These are phyloP conservation scores for Phlebiopsis gigantea DNA, from an alignment of 768 basidiomycete genomes.

Conservation along the genomic window DNA sequence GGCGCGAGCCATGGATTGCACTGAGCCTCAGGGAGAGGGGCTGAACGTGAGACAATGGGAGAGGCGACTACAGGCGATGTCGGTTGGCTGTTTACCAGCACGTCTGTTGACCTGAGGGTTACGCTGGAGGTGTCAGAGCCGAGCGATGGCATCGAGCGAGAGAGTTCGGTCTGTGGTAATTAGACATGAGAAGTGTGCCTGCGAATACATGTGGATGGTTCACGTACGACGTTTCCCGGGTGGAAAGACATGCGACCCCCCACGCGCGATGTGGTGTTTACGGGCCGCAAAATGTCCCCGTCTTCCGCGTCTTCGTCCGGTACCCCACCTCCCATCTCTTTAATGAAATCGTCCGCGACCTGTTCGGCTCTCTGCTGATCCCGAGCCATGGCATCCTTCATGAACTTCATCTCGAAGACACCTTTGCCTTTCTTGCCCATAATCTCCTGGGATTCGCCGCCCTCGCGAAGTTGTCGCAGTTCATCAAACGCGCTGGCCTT, in stretches of 20 bases:
- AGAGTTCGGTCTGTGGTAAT: constrained; percentile 8
- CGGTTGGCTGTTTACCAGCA: constrained; percentile 31
- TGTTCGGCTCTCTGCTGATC: constrained; percentile 51
- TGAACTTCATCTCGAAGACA: constrained; percentile 96
- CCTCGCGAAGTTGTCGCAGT: constrained; percentile 38
- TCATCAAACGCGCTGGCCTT: constrained; percentile 75
- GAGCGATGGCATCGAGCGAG: constrained; percentile 26
- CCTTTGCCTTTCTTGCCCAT: constrained; percentile 51
- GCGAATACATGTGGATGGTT: not conserved
- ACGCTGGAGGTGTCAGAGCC: constrained; percentile 62
- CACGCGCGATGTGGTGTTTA: constrained; percentile 46
- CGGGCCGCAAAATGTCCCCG: constrained; percentile 25
- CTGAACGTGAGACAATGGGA: constrained; percentile 12
- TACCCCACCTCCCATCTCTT: constrained; percentile 52
- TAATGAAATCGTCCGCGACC: constrained; percentile 67
- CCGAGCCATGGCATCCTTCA: constrained; percentile 85
- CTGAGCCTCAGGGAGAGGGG: constrained; percentile 15
- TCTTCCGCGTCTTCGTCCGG: constrained; percentile 27
- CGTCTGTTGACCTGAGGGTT: constrained; percentile 56
- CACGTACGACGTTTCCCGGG: constrained; percentile 39
- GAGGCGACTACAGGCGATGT: constrained; percentile 17
- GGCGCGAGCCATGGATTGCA: constrained; percentile 80
- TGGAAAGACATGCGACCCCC: constrained; percentile 64
- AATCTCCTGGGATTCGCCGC: constrained; percentile 10
- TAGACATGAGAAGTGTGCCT: not conserved